Percentiles rank a stretch among this genome's conserved stretches.
These are phyloP conservation scores for Xylaria digitata DNA, from an alignment of 2,329 filamentous ascomycete species.

Conservation along the genomic window DNA sequence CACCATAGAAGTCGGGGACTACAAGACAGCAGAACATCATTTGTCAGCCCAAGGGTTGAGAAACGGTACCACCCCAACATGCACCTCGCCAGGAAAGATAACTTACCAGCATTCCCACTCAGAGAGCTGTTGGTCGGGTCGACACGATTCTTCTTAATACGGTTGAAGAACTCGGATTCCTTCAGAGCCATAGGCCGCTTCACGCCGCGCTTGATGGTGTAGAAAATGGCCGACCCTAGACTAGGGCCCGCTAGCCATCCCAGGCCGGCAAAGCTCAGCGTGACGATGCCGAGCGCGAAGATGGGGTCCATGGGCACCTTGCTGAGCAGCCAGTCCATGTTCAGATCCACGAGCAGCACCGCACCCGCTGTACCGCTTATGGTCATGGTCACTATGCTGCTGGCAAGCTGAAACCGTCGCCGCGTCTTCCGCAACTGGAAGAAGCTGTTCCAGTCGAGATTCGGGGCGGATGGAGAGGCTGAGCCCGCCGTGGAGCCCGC, in stretches of 20 bases:
- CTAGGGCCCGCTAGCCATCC: constrained; percentile 91
- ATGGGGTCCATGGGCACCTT: constrained; percentile 89
- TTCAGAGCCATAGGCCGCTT: constrained; percentile 82
- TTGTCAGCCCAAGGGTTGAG: constrained; percentile 2
- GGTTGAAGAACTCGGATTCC: constrained; percentile 91
- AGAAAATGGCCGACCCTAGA: constrained; percentile 83
- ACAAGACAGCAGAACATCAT: not conserved
- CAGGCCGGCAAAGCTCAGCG: constrained; percentile 77
- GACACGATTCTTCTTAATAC: constrained; percentile 91
- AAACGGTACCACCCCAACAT: not conserved
- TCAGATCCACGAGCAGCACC: constrained; percentile 73
- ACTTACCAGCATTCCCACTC: constrained; percentile 77
- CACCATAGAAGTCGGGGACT: constrained; percentile 97
- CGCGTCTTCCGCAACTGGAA: constrained; percentile 89
- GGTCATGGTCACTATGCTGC: constrained; percentile 75
- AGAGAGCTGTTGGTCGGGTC: constrained; percentile 90
- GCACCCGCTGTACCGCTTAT: constrained; percentile 71
- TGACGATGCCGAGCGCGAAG: constrained; percentile 83
- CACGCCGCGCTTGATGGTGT: constrained; percentile 76
- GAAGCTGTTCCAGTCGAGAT: constrained; percentile 90
- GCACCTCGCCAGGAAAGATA: not conserved
- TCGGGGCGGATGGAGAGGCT: constrained; percentile 33
- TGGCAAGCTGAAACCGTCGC: constrained; percentile 83
- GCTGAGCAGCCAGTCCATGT: constrained; percentile 76
- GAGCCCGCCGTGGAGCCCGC: constrained; percentile 46